These are phyloP conservation scores for Euphorbia pulcherrima DNA, from an alignment of 345 rosid species.

Conservation along the genomic window DNA sequence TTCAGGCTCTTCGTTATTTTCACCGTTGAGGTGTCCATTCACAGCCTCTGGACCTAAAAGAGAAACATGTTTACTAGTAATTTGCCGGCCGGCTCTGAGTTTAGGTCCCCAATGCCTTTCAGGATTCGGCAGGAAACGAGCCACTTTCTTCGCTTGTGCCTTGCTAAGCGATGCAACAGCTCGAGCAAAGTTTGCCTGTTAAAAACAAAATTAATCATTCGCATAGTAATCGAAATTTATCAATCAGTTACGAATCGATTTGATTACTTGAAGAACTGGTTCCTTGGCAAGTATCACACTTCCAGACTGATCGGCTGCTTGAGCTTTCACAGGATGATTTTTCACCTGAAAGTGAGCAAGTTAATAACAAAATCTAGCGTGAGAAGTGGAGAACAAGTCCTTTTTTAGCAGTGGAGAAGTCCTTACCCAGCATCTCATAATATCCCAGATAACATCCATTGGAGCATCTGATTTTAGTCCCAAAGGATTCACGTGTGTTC, in stretches of 20 bases:
- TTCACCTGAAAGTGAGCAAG: constrained; percentile 46
- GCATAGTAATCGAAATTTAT: no score
- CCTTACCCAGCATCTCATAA: constrained; percentile 99
- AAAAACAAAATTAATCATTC: constrained; percentile 12
- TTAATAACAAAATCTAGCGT: not conserved
- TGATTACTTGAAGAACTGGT: constrained; percentile 74
- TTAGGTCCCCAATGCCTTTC: constrained; percentile 99
- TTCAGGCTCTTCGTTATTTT: constrained; percentile 39
- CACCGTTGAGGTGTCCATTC: constrained; percentile 58
- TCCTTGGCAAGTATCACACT: constrained; percentile 86
- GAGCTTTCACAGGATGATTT: constrained; percentile 89
- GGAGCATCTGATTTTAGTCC: constrained; percentile 98
- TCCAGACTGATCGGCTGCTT: constrained; percentile 75
- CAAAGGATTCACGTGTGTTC: constrained; percentile 85
- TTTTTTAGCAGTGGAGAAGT: not conserved
- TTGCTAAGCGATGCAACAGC: constrained; percentile 86
- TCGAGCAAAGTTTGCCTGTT: constrained; percentile 87
- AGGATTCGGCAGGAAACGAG: constrained; percentile 91
- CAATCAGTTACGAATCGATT: not conserved
- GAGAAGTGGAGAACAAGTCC: not conserved
- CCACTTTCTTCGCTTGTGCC: constrained; percentile 88
- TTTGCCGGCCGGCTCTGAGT: constrained; percentile 88
- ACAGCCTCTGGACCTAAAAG: constrained; percentile 89
- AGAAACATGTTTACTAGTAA: constrained; percentile 90
- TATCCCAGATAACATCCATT: constrained; percentile 98